Conservation (phyloP, 2,329 filamentous ascomycete genomes). For the Neopestalotiopsis clavispora region DNA sequence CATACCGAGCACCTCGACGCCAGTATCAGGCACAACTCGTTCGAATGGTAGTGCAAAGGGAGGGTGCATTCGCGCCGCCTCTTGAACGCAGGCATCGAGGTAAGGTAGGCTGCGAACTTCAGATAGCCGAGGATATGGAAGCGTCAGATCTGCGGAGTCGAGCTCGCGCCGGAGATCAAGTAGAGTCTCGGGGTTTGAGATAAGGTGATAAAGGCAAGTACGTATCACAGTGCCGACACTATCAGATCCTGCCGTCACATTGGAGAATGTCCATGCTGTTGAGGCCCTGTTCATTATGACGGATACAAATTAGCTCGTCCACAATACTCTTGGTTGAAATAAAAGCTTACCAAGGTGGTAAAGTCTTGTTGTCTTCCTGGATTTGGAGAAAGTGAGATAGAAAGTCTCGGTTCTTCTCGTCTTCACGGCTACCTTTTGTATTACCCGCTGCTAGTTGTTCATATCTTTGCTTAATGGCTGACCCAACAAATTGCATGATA, state of each 20-base stretch:
- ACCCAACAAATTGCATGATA: constrained; percentile 17
- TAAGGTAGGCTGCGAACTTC: constrained; percentile 35
- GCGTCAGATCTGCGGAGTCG: constrained; percentile 27
- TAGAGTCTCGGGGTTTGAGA: constrained; percentile 30
- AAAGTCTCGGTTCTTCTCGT: neutral
- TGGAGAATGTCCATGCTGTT: constrained; percentile 36
- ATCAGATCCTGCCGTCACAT: constrained; percentile 34
- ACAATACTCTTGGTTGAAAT: too few species aligned
- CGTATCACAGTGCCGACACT: constrained; percentile 33
- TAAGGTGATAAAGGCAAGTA: constrained; percentile 33
- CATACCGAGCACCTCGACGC: constrained; percentile 24
- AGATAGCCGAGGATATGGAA: constrained; percentile 21
- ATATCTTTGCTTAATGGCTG: constrained; percentile 16
- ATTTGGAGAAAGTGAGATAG: constrained; percentile 21
- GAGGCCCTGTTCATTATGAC: constrained; percentile 22
- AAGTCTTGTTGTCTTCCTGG: constrained; percentile 22
- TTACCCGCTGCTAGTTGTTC: constrained; percentile 8
- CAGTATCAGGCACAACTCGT: constrained; percentile 30
- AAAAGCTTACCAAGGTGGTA: constrained; percentile 25
- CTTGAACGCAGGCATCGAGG: constrained; percentile 34
- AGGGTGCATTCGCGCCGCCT: constrained; percentile 33
- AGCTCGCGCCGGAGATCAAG: constrained; percentile 34
- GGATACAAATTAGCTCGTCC: too few species aligned
- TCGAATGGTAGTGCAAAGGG: constrained; percentile 32
- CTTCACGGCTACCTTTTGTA: constrained; percentile 21